Conservation (phyloP, 2,329 filamentous ascomycete genomes). For the Ophiostoma montium region DNA sequence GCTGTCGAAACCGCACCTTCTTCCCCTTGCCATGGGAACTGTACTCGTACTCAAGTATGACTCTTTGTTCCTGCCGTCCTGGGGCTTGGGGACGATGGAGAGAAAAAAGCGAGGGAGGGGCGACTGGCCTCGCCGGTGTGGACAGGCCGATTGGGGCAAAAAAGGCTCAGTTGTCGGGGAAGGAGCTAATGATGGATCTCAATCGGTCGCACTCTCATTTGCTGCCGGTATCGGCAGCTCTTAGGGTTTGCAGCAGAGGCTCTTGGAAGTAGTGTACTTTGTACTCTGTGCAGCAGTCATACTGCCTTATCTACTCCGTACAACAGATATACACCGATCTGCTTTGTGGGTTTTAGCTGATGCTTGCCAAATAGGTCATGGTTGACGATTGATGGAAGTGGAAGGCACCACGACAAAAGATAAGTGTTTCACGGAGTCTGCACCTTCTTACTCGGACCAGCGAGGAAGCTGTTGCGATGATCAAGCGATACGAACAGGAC, state of each 20-base stretch:
- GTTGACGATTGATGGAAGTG: too few species aligned
- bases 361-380: too few species aligned
- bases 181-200: slow-evolving; percentile 7
- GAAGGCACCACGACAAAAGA: too few species aligned
- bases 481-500: too few species aligned
- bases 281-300: neutral
- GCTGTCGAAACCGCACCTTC: neutral
- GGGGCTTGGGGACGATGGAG: neutral
- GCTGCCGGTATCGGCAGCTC: slow-evolving; percentile 13
- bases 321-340: too few species aligned
- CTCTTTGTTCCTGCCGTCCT: neutral
- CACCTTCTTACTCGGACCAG: too few species aligned
- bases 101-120: neutral
- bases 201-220: slow-evolving; percentile 12
- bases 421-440: too few species aligned
- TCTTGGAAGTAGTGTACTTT: neutral
- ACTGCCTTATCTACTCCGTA: too few species aligned
- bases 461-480: too few species aligned
- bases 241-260: neutral
- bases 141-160: slow-evolving; percentile 1
- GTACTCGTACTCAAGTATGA: too few species aligned
- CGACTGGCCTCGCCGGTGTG: neutral
- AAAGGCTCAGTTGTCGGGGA: slow-evolving; percentile 1
- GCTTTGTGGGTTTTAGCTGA: too few species aligned
- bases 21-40: neutral